Percentiles rank a stretch among this genome's conserved stretches.
Evolutionary conservation across 2,329 filamentous ascomycete species (phyloP).

Genomic region (Blastomyces parvus): DNA sequence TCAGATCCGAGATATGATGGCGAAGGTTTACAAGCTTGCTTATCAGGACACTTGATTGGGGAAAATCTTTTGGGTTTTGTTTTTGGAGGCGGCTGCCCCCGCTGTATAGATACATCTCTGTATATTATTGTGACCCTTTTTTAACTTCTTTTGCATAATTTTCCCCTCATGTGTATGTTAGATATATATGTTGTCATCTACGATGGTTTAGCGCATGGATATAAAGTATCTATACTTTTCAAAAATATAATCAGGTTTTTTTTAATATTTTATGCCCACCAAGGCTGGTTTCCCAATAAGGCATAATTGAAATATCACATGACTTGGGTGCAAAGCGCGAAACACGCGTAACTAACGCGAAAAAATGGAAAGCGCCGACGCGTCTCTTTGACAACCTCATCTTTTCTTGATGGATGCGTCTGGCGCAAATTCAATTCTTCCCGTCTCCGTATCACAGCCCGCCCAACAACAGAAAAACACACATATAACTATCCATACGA

Average conservation of each 20-base stretch:
- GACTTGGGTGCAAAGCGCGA: neutral
- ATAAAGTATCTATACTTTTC: neutral
- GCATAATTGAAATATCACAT: constrained; percentile 6
- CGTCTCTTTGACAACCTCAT: constrained; percentile 9
- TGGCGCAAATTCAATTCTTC: neutral
- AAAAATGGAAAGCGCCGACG: neutral
- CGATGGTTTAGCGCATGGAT: neutral
- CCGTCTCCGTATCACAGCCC: neutral
- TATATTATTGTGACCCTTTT: neutral
- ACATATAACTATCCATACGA: neutral
- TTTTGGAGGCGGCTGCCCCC: neutral
- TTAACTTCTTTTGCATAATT: neutral
- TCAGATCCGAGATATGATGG: constrained; percentile 5
- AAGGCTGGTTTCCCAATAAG: neutral
- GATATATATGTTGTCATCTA: neutral
- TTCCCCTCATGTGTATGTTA: neutral
- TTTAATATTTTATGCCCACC: no score
- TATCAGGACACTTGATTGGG: neutral
- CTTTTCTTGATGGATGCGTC: neutral
- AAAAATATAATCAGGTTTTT: no score
- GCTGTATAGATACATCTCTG: neutral
- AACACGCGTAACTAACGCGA: constrained; percentile 12
- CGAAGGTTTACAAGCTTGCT: constrained; percentile 1
- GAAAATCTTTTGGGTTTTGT: neutral
- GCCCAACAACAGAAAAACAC: neutral